Conservation (phyloP, 768 basidiomycete genomes). For the Amanita phalloides region DNA sequence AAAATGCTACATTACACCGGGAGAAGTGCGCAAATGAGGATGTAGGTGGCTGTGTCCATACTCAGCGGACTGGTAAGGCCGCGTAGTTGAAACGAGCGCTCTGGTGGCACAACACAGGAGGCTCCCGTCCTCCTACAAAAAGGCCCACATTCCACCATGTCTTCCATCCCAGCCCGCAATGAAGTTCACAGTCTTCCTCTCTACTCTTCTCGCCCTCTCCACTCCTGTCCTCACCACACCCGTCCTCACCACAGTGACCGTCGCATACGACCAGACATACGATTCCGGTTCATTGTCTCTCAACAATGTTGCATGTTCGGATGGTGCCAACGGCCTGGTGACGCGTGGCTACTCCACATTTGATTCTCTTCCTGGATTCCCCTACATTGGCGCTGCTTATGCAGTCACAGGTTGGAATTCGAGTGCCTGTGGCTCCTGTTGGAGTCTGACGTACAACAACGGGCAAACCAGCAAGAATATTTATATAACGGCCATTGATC, state of each 20-base stretch:
- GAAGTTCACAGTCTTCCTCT: constrained; percentile 17
- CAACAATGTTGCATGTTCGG: constrained; percentile 33
- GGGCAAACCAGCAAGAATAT: constrained; percentile 12
- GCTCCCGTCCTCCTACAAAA: background rate
- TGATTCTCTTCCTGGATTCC: constrained; percentile 30
- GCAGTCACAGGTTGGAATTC: constrained; percentile 30
- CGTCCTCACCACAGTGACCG: background rate
- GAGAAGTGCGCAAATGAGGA: background rate
- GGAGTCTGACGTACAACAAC: constrained; percentile 28
- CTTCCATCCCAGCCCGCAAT: background rate
- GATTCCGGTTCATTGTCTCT: constrained; percentile 25
- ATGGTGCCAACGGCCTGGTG: constrained; percentile 33
- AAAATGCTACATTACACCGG: constrained; percentile 67
- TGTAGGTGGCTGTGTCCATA: background rate
- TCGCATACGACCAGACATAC: constrained; percentile 29
- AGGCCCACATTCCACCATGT: background rate
- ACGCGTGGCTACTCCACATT: constrained; percentile 28
- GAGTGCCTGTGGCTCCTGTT: constrained; percentile 34
- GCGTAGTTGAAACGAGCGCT: background rate
- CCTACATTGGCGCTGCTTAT: constrained; percentile 31
- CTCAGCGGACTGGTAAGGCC: background rate
- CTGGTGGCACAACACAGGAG: background rate
- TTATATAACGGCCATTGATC: constrained; percentile 30
- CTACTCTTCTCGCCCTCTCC: constrained; percentile 15
- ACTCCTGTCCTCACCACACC: constrained; percentile 12